Evolutionary conservation across 805 yeast species (phyloP), one percentile per base, ranked within the genome.

Genomic region (Candida yuanshanica): DNA sequence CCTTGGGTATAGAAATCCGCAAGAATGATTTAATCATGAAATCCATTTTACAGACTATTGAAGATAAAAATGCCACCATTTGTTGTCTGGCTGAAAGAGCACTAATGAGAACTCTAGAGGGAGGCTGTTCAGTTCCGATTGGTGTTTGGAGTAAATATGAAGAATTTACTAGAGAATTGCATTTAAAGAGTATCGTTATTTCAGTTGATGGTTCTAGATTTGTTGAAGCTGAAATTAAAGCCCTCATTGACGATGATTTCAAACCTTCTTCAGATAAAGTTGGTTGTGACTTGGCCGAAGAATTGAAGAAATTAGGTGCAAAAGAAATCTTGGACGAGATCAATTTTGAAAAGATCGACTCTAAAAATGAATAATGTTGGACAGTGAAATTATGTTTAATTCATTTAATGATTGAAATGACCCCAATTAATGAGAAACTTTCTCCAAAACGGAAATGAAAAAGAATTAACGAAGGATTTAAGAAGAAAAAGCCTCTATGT

Each of bases 71-170:
- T 6, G 73, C 95, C 4, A 75, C 89, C 1, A 64, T 79, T 45
- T 74, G 95, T 51, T 90, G 98, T 62, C 62, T 79, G 7, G 95
- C 96, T 4, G 99, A 93, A 64, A 75, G 99, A 53, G 70, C 91
- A 7, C 66, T 93, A 47, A 77, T 93, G 86, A 75, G 91, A 62
- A 72, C 83, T 20, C 72, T 93, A 45, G 98, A 93, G 66, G 99
- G 98, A 46, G 99, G 99, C 8, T 93, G 99, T 64, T 87, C 96
- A 1, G 97, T 93, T 14, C 99, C 99, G 7, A 85, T 93, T 49
- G 99, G 99, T 39, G 96, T 88, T 22, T 74, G 79, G 48, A 71
- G 89, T n/a, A 49, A 55, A 8, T 83, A 64, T 44, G 65, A 74
- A 49, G 62, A 74, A 40, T 64, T 60, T 17, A 69, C 79, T 0